These are phyloP conservation scores for Chaetomium tenue DNA, from an alignment of 495 filamentous ascomycete species.

Conservation along the genomic window DNA sequence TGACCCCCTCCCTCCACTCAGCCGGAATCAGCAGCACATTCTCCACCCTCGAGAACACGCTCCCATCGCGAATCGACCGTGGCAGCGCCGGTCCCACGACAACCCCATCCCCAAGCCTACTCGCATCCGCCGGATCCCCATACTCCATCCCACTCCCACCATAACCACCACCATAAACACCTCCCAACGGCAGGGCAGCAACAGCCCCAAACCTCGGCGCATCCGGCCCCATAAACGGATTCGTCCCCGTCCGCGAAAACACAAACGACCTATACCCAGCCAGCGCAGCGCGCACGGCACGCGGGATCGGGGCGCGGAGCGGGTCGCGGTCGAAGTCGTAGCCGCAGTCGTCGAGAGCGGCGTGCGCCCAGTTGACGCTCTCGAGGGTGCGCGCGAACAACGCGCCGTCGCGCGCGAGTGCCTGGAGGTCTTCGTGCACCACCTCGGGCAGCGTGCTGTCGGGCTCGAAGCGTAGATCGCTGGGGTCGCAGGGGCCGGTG, in stretches of 20 bases:
- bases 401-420: neutral
- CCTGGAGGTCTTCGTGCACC: neutral
- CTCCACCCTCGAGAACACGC: neutral
- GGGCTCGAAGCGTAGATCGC: neutral
- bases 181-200: too few species aligned
- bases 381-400: neutral
- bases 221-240: too few species aligned
- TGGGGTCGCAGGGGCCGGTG: neutral
- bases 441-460: neutral
- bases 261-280: too few species aligned
- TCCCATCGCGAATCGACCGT: neutral
- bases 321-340: too few species aligned
- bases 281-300: too few species aligned
- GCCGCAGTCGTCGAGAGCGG: neutral
- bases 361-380: neutral
- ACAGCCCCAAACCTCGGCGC: too few species aligned
- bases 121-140: neutral
- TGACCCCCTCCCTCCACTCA: neutral
- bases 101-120: neutral
- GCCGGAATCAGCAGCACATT: neutral
- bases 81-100: constrained; percentile 1
- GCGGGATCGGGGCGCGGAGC: too few species aligned
- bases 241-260: too few species aligned
- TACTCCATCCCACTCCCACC: neutral
- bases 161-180: neutral